phyloP scores from a whole-genome alignment of 2,329 filamentous ascomycete genomes.

The Exophiala sp. region DNA sequence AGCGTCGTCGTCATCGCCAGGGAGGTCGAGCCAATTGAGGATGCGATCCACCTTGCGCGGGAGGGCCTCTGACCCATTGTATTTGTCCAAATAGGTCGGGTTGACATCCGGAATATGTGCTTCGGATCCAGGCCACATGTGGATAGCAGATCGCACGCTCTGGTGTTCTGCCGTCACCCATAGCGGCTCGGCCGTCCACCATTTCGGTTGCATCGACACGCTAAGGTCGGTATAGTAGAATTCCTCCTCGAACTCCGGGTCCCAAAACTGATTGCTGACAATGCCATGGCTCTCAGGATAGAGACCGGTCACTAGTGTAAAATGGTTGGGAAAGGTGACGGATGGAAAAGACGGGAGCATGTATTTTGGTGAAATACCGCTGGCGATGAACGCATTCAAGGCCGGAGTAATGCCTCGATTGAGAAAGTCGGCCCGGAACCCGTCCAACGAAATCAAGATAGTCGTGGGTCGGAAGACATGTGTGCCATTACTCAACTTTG shows the following conservation, averaged over 20 bases:
- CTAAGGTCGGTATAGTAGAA: constrained; percentile 61
- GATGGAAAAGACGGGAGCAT: constrained; percentile 94
- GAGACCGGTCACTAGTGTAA: constrained; percentile 83
- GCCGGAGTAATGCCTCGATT: constrained; percentile 76
- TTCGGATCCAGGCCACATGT: constrained; percentile 99
- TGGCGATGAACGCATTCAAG: constrained; percentile 68
- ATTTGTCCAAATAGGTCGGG: constrained; percentile 77
- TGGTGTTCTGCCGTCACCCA: constrained; percentile 89
- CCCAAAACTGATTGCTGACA: constrained; percentile 93
- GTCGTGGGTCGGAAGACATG: constrained; percentile 86
- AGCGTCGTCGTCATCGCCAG: constrained; percentile 58
- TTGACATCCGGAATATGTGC: constrained; percentile 70
- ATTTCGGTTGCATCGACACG: constrained; percentile 74
- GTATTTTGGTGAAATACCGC: constrained; percentile 82
- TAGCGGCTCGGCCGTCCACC: constrained; percentile 92
- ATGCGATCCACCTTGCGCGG: constrained; percentile 71
- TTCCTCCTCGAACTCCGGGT: constrained; percentile 65
- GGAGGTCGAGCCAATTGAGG: constrained; percentile 75
- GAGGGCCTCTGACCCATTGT: constrained; percentile 69
- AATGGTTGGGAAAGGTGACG: constrained; percentile 95
- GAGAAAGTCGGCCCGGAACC: constrained; percentile 91
- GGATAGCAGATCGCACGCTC: constrained; percentile 71
- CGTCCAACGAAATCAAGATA: constrained; percentile 87
- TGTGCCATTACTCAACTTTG: constrained; percentile 66
- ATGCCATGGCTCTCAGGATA: constrained; percentile 91